These are phyloP conservation scores for Elasticomyces elasticus DNA, from an alignment of 495 filamentous ascomycete species.

Conservation along the genomic window DNA sequence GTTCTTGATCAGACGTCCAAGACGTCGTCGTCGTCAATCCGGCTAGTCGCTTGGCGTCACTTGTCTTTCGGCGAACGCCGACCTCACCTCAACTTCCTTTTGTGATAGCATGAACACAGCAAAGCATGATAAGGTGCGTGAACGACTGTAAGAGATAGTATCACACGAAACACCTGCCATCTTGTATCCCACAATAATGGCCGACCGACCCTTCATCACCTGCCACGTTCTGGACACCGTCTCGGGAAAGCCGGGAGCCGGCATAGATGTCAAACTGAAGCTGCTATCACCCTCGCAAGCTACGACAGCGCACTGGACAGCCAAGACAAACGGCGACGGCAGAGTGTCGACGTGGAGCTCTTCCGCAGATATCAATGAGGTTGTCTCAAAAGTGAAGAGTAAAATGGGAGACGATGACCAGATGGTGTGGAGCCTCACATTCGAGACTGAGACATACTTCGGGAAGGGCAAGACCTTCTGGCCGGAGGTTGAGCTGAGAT, in stretches of 20 bases:
- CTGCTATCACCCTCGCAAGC: conserved; percentile 33
- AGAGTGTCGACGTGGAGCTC: conserved; percentile 71
- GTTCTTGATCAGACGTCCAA: too few species aligned
- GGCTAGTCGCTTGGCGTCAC: too few species aligned
- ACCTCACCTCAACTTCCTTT: too few species aligned
- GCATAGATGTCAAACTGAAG: conserved; percentile 47
- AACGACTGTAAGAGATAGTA: too few species aligned
- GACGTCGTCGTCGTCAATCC: too few species aligned
- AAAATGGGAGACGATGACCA: conserved; percentile 33
- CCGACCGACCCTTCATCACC: conserved; percentile 43
- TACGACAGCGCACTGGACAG: conserved; percentile 44
- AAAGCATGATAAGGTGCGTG: too few species aligned
- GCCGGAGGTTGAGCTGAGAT: conserved; percentile 79
- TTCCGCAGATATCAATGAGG: conserved; percentile 28
- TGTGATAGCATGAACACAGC: too few species aligned
- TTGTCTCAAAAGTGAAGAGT: conserved; percentile 31
- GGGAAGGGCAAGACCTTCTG: conserved; percentile 72
- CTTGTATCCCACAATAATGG: too few species aligned
- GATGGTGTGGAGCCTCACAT: conserved; percentile 61
- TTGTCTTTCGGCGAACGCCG: too few species aligned
- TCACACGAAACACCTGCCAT: too few species aligned
- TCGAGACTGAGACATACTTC: conserved; percentile 71
- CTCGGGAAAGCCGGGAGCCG: conserved; percentile 52
- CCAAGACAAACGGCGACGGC: conserved; percentile 74
- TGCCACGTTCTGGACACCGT: conserved; percentile 65